These are phyloP conservation scores for Cryptococcus depauperatus DNA, from an alignment of 1,284 basidiomycete genomes.

Conservation along the genomic window DNA sequence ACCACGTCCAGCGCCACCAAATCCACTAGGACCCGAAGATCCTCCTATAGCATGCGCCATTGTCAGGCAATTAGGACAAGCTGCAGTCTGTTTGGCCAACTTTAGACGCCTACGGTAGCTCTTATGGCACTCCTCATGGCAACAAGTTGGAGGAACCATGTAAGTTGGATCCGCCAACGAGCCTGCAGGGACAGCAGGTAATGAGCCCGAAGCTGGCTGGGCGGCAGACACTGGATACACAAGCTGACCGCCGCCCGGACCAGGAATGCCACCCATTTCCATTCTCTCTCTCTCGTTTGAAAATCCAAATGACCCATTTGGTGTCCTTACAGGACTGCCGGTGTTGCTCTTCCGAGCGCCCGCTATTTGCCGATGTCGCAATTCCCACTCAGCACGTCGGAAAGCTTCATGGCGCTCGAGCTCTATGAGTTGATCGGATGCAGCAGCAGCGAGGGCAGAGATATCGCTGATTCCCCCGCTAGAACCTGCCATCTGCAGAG, in stretches of 20 bases:
- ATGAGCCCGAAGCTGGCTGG: slow-evolving; percentile 40
- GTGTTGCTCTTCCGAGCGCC: slow-evolving; percentile 51
- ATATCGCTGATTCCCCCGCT: slow-evolving; percentile 50
- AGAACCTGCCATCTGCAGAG: slow-evolving; percentile 26
- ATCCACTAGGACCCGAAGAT: slow-evolving; percentile 11
- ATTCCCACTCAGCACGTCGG: slow-evolving; percentile 75
- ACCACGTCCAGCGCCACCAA: slow-evolving; percentile 21
- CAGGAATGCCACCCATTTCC: slow-evolving; percentile 25
- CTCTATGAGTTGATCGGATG: slow-evolving; percentile 75
- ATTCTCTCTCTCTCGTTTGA: slow-evolving; percentile 38
- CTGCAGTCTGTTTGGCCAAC: slow-evolving; percentile 44
- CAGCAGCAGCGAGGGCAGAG: slow-evolving; percentile 65
- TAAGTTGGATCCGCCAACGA: slow-evolving; percentile 46
- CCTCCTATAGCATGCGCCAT: slow-evolving; percentile 17
- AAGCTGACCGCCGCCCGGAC: slow-evolving; percentile 34
- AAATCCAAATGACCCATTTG: slow-evolving; percentile 33
- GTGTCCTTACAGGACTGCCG: slow-evolving; percentile 58
- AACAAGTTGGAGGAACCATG: slow-evolving; percentile 46
- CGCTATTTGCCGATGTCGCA: slow-evolving; percentile 54
- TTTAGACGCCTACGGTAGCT: slow-evolving; percentile 47
- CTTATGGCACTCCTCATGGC: slow-evolving; percentile 50
- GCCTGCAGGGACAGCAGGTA: slow-evolving; percentile 44
- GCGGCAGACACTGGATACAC: slow-evolving; percentile 44
- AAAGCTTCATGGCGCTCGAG: slow-evolving; percentile 77
- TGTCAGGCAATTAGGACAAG: slow-evolving; percentile 43